Base-by-base conservation (phyloP, 2,329 filamentous ascomycete genomes). In the Fusarium denticulatum region DNA sequence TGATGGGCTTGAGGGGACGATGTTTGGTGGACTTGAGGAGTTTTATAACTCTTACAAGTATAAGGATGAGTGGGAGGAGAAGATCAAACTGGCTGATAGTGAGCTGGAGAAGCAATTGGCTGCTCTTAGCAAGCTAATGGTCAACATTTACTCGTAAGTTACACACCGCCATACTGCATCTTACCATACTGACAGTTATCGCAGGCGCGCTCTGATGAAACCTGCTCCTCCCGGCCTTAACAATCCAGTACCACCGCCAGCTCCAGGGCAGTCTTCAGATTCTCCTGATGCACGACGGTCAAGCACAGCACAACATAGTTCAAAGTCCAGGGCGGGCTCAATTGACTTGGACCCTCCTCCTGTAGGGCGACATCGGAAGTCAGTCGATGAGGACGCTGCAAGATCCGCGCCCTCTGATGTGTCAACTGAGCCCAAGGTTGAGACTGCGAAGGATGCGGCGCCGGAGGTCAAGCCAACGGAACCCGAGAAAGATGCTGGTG, bases 11-110 rank as follows among this genome's bases (percentile, higher is more conserved):
- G 71, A 76, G 2, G 78, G 77, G 2, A 73, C 72, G 0, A 69
- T 73, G 9, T 67, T 76, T 39, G 71, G 71, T 1, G 68, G 78
- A 0, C 52, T 81, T 6, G 72, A 79, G 28, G 75, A 79, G n/a
- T 81, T 81, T 47, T 81, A 81, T 69, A 77, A 77, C 30, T 81
- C 80, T 47, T 81, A 81, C 49, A 76, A 69, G 34, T 81, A 81
- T 14, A 80, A 80, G 61, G 71, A 78, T 26, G 77, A 80, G 60
- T 81, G 78, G 64, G 77, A 80, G 34, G 76, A 74, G n/a, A 80
- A 81, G 70, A 75, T 81, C 2, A 78, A 79, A 47, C 43, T 73
- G 20, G 78, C 80, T 6, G 79, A 81, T 57, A 72, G 56, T 0
- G 76, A 79, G 1, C 65, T 81, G 30, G 77, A 81, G 47, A 79